Evolutionary conservation across 208 protist genomes (phyloP).

Genomic region (Leishmania tropica): DNA sequence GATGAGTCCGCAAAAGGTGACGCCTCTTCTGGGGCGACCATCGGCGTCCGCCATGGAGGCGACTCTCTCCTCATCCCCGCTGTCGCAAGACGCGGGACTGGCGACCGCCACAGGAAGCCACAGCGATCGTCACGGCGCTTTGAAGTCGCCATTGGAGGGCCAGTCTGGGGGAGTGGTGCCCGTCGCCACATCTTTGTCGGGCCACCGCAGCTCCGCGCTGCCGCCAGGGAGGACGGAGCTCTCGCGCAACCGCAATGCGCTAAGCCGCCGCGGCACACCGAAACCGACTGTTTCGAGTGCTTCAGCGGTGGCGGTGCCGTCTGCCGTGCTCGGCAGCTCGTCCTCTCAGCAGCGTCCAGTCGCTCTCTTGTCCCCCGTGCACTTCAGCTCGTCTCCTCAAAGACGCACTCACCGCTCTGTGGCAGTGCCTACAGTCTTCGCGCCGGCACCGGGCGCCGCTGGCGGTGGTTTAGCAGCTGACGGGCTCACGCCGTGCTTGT

Average conservation of each 20-base stretch:
- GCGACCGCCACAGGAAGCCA: not conserved
- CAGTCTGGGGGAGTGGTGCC: not conserved
- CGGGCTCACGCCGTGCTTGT: slow-evolving; percentile 14
- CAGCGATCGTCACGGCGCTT: not conserved
- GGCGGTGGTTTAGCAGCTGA: not conserved
- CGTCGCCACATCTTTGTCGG: slow-evolving; percentile 5
- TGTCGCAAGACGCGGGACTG: not conserved
- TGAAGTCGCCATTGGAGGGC: not conserved
- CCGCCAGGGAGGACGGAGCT: slow-evolving; percentile 1
- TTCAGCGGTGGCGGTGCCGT: not conserved
- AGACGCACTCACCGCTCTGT: not conserved
- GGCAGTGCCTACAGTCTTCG: not conserved
- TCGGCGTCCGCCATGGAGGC: slow-evolving; percentile 4
- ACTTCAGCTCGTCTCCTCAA: not conserved
- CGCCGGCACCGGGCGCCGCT: not conserved
- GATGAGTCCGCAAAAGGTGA: slow-evolving; percentile 23
- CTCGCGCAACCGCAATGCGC: not conserved
- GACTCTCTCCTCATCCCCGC: not conserved
- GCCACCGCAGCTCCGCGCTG: not conserved
- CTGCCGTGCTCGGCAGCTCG: not conserved
- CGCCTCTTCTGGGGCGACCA: slow-evolving; percentile 7
- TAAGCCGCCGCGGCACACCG: slow-evolving; percentile 5
- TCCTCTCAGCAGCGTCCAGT: not conserved
- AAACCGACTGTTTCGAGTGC: not conserved
- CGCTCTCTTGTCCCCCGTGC: not conserved